A percentile compares a stretch with the other conserved stretches of the same genome.
phyloP scores from a whole-genome alignment of 2,329 filamentous ascomycete genomes.

The Xylariaceae sp. region DNA sequence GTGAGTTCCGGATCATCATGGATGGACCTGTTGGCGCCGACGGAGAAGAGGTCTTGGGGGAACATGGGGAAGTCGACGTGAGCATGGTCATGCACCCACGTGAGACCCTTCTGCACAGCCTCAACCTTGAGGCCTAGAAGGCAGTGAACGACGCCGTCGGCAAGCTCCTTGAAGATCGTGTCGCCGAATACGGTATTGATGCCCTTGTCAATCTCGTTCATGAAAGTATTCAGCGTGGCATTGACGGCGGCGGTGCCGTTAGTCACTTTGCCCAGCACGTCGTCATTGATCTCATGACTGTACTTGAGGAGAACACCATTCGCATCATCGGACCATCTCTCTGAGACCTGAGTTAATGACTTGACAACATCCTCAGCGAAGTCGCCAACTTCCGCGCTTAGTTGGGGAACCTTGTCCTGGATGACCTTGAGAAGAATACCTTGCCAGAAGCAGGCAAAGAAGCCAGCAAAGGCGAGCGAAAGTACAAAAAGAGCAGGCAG shows the following conservation, averaged over 20 bases:
- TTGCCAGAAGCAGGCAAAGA: constrained; percentile 79
- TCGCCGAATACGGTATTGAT: constrained; percentile 75
- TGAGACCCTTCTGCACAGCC: constrained; percentile 79
- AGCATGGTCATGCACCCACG: constrained; percentile 86
- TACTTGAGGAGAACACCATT: constrained; percentile 67
- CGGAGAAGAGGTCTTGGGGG: constrained; percentile 74
- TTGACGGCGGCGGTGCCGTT: constrained; percentile 80
- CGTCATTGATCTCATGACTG: constrained; percentile 73
- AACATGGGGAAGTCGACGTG: constrained; percentile 76
- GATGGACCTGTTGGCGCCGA: constrained; percentile 62
- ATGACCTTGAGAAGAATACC: constrained; percentile 69
- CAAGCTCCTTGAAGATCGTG: constrained; percentile 72
- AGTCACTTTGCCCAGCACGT: constrained; percentile 82
- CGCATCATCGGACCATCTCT: constrained; percentile 68
- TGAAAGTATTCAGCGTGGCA: constrained; percentile 75
- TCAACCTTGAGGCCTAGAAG: constrained; percentile 84
- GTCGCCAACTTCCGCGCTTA: constrained; percentile 67
- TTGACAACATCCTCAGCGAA: constrained; percentile 74
- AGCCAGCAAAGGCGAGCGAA: constrained; percentile 72
- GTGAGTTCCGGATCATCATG: constrained; percentile 54
- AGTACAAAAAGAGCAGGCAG: constrained; percentile 80
- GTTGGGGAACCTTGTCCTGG: constrained; percentile 67
- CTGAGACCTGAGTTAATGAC: constrained; percentile 67
- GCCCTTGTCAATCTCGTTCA: constrained; percentile 67
- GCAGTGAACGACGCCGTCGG: constrained; percentile 76